These are phyloP conservation scores for Aureobasidium sp. DNA, from an alignment of 2,329 filamentous ascomycete species.

Conservation along the genomic window DNA sequence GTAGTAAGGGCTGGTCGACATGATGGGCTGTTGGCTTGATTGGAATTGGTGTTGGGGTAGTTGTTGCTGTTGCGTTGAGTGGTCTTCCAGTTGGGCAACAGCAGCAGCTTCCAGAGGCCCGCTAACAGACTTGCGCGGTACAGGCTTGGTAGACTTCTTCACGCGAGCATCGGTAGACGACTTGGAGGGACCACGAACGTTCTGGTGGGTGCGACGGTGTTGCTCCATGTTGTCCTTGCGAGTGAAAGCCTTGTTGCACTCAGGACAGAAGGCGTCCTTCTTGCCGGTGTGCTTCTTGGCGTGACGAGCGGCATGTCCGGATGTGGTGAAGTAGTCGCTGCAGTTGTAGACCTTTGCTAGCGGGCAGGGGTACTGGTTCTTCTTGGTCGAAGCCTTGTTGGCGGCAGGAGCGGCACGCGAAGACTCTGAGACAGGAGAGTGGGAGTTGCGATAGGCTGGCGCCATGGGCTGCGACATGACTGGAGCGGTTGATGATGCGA, in stretches of 20 bases:
- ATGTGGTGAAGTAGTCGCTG: constrained; percentile 74
- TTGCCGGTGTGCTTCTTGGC: constrained; percentile 78
- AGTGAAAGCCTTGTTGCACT: constrained; percentile 72
- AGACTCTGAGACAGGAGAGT: constrained; percentile 44
- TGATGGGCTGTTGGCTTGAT: constrained; percentile 13
- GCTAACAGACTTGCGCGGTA: constrained; percentile 23
- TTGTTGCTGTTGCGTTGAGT: constrained; percentile 17
- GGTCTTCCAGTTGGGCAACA: constrained; percentile 24
- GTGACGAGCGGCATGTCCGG: constrained; percentile 75
- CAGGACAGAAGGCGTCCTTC: constrained; percentile 62
- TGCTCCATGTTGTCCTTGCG: constrained; percentile 85
- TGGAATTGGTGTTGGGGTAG: constrained; percentile 16
- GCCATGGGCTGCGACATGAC: constrained; percentile 13
- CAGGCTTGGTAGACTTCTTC: constrained; percentile 34
- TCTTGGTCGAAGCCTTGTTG: constrained; percentile 36
- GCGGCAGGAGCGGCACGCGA: constrained; percentile 31
- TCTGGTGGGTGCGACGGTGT: constrained; percentile 66
- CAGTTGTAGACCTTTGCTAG: constrained; percentile 63
- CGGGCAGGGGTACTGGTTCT: constrained; percentile 68
- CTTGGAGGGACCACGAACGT: constrained; percentile 35
- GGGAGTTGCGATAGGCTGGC: constrained; percentile 27
- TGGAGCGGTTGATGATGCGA: constrained; percentile 11
- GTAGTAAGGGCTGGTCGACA: constrained; percentile 25
- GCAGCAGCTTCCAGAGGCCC: constrained; percentile 25
- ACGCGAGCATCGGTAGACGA: constrained; percentile 35